A percentile compares a stretch with the other conserved stretches of the same genome.
Evolutionary conservation across 2,329 filamentous ascomycete genomes (phyloP).

Genomic region (Fusarium sp.): DNA sequence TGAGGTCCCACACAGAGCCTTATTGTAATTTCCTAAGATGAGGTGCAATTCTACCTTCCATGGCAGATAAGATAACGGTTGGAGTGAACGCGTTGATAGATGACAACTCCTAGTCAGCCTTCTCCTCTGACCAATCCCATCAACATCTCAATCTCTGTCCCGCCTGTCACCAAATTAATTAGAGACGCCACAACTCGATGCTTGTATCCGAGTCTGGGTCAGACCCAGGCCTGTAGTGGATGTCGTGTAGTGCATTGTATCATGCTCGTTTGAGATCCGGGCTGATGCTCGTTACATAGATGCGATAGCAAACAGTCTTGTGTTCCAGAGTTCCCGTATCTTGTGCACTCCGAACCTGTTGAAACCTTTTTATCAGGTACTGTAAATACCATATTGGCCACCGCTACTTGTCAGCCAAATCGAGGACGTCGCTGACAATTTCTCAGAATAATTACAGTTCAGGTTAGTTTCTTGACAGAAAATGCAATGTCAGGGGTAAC

Average conservation of each 20-base stretch:
- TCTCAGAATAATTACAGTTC: background rate
- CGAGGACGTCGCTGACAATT: background rate
- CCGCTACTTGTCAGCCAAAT: slow-evolving; percentile 11
- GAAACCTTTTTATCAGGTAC: background rate
- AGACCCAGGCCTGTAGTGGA: background rate
- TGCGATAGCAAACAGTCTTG: slow-evolving; percentile 25
- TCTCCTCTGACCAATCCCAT: slow-evolving; percentile 22
- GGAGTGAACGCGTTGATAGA: slow-evolving; percentile 21
- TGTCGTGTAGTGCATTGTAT: slow-evolving; percentile 22
- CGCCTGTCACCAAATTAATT: slow-evolving; percentile 31
- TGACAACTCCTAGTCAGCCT: background rate
- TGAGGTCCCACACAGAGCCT: slow-evolving; percentile 39
- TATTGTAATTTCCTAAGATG: slow-evolving; percentile 49
- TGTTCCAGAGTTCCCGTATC: slow-evolving; percentile 20
- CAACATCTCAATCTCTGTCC: slow-evolving; percentile 26
- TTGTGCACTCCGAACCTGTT: slow-evolving; percentile 4
- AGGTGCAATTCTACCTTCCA: slow-evolving; percentile 43
- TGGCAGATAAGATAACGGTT: slow-evolving; percentile 26
- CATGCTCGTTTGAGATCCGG: slow-evolving; percentile 31
- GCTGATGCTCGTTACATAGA: slow-evolving; percentile 9
- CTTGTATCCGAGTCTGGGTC: slow-evolving; percentile 14
- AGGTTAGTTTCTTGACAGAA: background rate
- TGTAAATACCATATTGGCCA: slow-evolving; percentile 1
- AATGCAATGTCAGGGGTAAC: slow-evolving; percentile 32
- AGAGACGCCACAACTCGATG: slow-evolving; percentile 28